Conservation (phyloP, 257 asterid genomes). For the Nicotiana attenuata region DNA sequence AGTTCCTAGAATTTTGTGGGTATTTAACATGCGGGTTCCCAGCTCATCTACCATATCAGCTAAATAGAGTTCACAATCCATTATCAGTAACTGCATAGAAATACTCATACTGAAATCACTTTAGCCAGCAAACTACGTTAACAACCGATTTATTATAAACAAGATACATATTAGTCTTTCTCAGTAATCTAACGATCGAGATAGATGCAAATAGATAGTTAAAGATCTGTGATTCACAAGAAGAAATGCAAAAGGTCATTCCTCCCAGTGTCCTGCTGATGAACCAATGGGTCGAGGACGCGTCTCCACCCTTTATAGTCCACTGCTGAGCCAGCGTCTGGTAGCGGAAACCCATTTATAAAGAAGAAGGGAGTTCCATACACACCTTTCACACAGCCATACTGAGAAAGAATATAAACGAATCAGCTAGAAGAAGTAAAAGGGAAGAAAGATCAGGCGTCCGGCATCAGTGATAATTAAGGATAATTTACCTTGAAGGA, state of each 20-base stretch:
- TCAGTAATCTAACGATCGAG: too few relatives aligned
- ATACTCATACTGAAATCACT: too few relatives aligned
- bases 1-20: too few relatives aligned
- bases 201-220: too few relatives aligned
- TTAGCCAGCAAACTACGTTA: too few relatives aligned
- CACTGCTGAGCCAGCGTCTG: conserved; percentile 58
- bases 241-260: neutral
- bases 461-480: neutral
- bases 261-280: neutral
- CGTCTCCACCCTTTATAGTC: conserved; percentile 50
- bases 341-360: conserved; percentile 77
- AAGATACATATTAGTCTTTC: too few relatives aligned
- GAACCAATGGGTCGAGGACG: conserved; percentile 48
- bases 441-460: too few relatives aligned
- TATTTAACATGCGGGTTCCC: too few relatives aligned
- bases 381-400: conserved; percentile 78
- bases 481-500: conserved; percentile 66
- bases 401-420: conserved; percentile 31
- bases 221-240: neutral
- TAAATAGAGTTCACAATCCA: too few relatives aligned
- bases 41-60: too few relatives aligned
- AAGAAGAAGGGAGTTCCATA: conserved; percentile 88
- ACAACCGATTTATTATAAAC: too few relatives aligned
- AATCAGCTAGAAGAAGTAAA: neutral
- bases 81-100: too few relatives aligned